Conservation (phyloP, 202 grass and related monocot genomes). For the Panicum hallii region DNA sequence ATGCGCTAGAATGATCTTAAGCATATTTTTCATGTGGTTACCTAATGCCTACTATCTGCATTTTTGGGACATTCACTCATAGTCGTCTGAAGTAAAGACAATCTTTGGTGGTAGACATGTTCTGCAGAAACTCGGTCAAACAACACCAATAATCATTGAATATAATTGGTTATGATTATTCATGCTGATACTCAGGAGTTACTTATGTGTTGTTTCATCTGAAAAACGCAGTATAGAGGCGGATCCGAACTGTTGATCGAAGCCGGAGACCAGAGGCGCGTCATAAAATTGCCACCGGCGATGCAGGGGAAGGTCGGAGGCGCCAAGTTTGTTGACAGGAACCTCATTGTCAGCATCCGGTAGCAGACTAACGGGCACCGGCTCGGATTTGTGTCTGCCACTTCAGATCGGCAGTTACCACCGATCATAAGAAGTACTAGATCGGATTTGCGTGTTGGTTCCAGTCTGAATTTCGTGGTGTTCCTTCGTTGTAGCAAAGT, state of each 20-base stretch:
- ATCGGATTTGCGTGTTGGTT: neutral
- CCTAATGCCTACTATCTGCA: neutral
- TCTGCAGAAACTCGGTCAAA: neutral
- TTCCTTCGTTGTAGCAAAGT: neutral
- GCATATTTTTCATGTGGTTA: neutral
- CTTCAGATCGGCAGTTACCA: neutral
- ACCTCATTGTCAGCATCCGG: slow-evolving; percentile 70
- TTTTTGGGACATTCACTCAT: neutral
- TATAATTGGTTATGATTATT: neutral
- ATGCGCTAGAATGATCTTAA: neutral
- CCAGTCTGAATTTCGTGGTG: neutral
- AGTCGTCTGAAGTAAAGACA: neutral
- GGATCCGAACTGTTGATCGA: slow-evolving; percentile 84
- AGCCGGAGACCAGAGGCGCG: slow-evolving; percentile 85
- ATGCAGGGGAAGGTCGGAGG: slow-evolving; percentile 79
- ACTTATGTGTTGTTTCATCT: neutral
- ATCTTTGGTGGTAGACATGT: neutral
- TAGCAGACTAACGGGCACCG: slow-evolving; percentile 3
- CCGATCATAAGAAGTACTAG: neutral
- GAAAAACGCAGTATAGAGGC: slow-evolving; percentile 81
- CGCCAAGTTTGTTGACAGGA: slow-evolving; percentile 81
- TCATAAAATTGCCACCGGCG: slow-evolving; percentile 67
- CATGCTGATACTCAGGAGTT: neutral
- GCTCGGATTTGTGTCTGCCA: neutral
- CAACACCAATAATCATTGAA: neutral